Evolutionary conservation across 257 asterid species (phyloP), one percentile per base, ranked within the genome.

Genomic region (Prunella vulgaris): DNA sequence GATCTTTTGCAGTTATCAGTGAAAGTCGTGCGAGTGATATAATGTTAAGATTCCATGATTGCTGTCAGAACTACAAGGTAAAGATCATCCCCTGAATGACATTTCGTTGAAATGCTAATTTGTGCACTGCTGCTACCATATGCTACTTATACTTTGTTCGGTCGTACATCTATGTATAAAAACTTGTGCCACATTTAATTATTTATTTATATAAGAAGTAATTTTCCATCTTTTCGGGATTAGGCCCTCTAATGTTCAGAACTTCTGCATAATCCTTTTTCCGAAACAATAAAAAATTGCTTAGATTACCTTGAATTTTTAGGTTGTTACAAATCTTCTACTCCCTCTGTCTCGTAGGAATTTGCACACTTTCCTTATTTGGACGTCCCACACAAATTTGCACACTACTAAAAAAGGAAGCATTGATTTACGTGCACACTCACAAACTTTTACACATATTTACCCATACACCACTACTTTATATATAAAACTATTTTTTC

Each of bases 11-110:
- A 65, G 99, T 93, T 66, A 84, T 83, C 58, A 89, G 96, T 77
- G 96, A 94, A 82, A 94, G 95, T 79, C 96, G 97, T 81, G 96
- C 97, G 15, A 94, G 99, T 87, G 97, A 94, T 76, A 83, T 60
- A 70, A 75, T 76, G 88, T 69, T 94, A 84, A 86, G 99, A 79
- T 91, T 94, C 77, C 97, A 91, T 66, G 97, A 94, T 70, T 91
- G 97, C 79, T 94, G 97, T 78, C 96, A 86, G 78, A 94, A 90
- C 87, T 94, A 94, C 82, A 91, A 94, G 97, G 97, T 88, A 81
- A 53, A 48, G 48, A 57, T 33, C 25, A 35, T 53, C 64, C n/a
- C n/a, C n/a, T n/a, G 42, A 38, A 62, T 59, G 48, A 10, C 65
- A 28, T 69, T 56, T 57, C 28, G 14, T 58, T 35, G 64, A 46